Percentiles rank a stretch among this genome's conserved stretches.
These are phyloP conservation scores for Didymosphaeria variabile DNA, from an alignment of 2,329 filamentous ascomycete genomes.

Conservation along the genomic window DNA sequence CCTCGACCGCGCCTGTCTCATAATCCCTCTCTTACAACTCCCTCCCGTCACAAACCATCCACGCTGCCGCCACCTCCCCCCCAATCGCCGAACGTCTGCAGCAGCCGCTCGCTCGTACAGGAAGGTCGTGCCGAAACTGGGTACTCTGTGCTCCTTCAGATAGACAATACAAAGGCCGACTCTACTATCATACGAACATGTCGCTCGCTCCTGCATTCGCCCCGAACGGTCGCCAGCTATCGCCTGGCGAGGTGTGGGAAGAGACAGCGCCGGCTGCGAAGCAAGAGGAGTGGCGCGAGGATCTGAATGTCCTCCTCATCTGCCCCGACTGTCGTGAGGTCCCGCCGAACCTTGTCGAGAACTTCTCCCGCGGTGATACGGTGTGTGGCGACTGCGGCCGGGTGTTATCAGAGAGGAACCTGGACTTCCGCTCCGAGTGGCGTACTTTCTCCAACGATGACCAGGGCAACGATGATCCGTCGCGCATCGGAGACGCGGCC, in stretches of 20 bases:
- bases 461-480: slow-evolving; percentile 94
- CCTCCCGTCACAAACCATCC: slow-evolving; percentile 24
- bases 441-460: slow-evolving; percentile 99
- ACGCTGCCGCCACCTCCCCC: slow-evolving; percentile 20
- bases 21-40: slow-evolving; percentile 10
- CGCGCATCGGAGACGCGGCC: slow-evolving; percentile 93
- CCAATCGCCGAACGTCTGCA: slow-evolving; percentile 5
- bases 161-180: background rate
- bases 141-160: slow-evolving; percentile 1
- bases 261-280: slow-evolving; percentile 42
- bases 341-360: slow-evolving; percentile 92
- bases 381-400: slow-evolving; percentile 92
- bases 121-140: slow-evolving; percentile 1
- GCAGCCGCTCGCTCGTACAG: slow-evolving; percentile 23
- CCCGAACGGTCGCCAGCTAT: slow-evolving; percentile 50
- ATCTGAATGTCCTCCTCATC: slow-evolving; percentile 84
- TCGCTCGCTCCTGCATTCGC: slow-evolving; percentile 30
- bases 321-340: slow-evolving; percentile 90
- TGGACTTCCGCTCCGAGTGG: slow-evolving; percentile 98
- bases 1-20: slow-evolving; percentile 12
- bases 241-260: slow-evolving; percentile 56
- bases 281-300: slow-evolving; percentile 72
- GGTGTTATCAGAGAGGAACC: slow-evolving; percentile 87
- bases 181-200: slow-evolving; percentile 28
- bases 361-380: slow-evolving; percentile 90